Conservation (phyloP, 2,329 filamentous ascomycete genomes). For the Aspergillus thermomutatus region DNA sequence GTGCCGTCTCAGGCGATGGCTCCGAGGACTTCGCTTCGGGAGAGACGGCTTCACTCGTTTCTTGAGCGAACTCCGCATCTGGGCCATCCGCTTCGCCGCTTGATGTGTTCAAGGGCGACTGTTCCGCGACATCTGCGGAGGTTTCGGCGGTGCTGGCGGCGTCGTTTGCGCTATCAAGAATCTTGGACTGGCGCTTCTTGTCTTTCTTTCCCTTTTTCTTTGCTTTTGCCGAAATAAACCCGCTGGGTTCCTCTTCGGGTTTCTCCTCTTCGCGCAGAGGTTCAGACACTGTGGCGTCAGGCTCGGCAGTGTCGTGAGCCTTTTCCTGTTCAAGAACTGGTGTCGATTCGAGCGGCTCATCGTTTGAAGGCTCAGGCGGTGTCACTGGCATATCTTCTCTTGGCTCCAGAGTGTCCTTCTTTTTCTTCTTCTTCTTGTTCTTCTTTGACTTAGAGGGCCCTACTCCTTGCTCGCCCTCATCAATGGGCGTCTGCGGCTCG, state of each 20-base stretch:
- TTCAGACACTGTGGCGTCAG: constrained; percentile 13
- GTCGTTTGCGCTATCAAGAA: constrained; percentile 20
- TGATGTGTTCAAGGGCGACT: constrained; percentile 9
- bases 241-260: constrained; percentile 17
- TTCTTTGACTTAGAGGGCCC: constrained; percentile 21
- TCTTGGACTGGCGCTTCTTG: constrained; percentile 35
- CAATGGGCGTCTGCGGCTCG: constrained; percentile 3
- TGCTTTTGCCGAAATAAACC: constrained; percentile 32
- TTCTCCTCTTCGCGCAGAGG: constrained; percentile 4
- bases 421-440: constrained; percentile 40
- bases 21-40: constrained; percentile 18
- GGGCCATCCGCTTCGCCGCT: constrained; percentile 1
- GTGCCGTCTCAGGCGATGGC: constrained; percentile 24
- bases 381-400: constrained; percentile 16
- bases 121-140: constrained; percentile 1
- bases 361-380: constrained; percentile 9
- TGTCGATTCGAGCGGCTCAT: background rate
- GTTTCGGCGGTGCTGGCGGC: constrained; percentile 4
- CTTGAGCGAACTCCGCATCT: constrained; percentile 9
- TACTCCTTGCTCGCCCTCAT: constrained; percentile 8
- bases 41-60: constrained; percentile 12
- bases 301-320: background rate
- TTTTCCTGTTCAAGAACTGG: background rate
- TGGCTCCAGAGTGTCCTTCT: constrained; percentile 23
- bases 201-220: constrained; percentile 51